phyloP scores from a whole-genome alignment of 2,329 filamentous ascomycete genomes.

The Fusarium udum region DNA sequence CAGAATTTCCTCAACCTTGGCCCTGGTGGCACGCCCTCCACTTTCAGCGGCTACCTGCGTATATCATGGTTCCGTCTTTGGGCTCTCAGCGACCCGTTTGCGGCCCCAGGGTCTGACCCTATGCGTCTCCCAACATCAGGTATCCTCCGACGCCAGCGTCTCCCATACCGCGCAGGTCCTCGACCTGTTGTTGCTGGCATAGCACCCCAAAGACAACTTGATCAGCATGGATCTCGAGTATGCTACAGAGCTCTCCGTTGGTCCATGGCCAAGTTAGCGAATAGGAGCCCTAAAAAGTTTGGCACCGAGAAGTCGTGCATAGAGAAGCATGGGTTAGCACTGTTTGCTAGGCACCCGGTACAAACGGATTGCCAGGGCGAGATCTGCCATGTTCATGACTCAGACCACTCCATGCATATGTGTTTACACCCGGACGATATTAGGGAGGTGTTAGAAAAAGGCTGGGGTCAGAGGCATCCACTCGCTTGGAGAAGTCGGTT shows the following conservation, averaged over 20 bases:
- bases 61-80: constrained; percentile 79
- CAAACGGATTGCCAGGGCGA: constrained; percentile 82
- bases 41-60: constrained; percentile 75
- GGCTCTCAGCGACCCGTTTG: constrained; percentile 75
- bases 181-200: constrained; percentile 78
- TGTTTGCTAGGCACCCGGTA: constrained; percentile 74
- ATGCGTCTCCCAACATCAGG: constrained; percentile 64
- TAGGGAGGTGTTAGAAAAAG: constrained; percentile 73
- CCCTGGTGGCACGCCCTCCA: constrained; percentile 82
- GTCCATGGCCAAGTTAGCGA: constrained; percentile 62
- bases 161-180: constrained; percentile 70
- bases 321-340: constrained; percentile 81
- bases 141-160: constrained; percentile 60
- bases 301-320: constrained; percentile 77
- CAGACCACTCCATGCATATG: constrained; percentile 81
- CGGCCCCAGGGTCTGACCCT: constrained; percentile 62
- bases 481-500: constrained; percentile 74
- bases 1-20: constrained; percentile 79
- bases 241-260: constrained; percentile 66
- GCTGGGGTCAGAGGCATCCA: constrained; percentile 80
- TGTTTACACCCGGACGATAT: constrained; percentile 83
- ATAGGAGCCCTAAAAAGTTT: constrained; percentile 57
- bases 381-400: constrained; percentile 81
- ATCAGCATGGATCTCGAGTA: constrained; percentile 66
- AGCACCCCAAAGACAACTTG: constrained; percentile 81